A percentile compares a stretch with the other conserved stretches of the same genome.
phyloP scores from a whole-genome alignment of 2,329 filamentous ascomycete genomes.

The Clarireedia hainanense region DNA sequence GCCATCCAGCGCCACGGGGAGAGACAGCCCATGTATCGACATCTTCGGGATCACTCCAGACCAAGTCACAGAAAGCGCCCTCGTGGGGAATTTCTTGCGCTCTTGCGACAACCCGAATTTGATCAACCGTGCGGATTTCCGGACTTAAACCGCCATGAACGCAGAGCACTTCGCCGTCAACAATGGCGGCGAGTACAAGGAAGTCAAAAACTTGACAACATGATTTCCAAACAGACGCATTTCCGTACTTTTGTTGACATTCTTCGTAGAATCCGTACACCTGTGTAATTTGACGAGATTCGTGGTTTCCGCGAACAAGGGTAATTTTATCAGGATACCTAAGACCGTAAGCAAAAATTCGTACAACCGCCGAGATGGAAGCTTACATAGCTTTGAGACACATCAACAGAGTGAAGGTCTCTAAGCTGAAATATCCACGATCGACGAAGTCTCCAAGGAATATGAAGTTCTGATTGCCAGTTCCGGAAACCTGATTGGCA shows the following conservation, averaged over 20 bases:
- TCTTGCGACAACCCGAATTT: constrained; percentile 65
- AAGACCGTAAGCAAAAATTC: constrained; percentile 11
- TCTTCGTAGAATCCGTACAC: constrained; percentile 76
- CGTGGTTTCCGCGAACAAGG: constrained; percentile 66
- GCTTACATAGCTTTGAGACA: constrained; percentile 63
- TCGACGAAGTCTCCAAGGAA: constrained; percentile 70
- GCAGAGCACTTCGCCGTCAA: constrained; percentile 67
- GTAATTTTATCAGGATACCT: constrained; percentile 67
- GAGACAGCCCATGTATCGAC: constrained; percentile 65
- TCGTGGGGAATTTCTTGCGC: constrained; percentile 72
- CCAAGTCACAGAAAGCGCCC: constrained; percentile 68
- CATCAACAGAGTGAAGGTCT: constrained; percentile 65
- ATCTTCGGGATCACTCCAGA: constrained; percentile 69
- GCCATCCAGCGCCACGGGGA: constrained; percentile 55
- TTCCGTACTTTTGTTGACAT: constrained; percentile 69
- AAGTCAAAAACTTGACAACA: constrained; percentile 75
- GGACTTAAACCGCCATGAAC: constrained; percentile 65
- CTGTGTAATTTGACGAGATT: constrained; percentile 70
- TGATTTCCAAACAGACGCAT: constrained; percentile 71
- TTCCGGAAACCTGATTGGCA: constrained; percentile 35
- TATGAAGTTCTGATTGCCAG: constrained; percentile 60
- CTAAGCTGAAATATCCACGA: constrained; percentile 65
- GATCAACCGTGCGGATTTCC: constrained; percentile 66
- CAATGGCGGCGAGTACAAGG: constrained; percentile 64
- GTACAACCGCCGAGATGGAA: no score